Conservation (phyloP, 75 land plant species). For the Pseudotsuga menziesii region DNA sequence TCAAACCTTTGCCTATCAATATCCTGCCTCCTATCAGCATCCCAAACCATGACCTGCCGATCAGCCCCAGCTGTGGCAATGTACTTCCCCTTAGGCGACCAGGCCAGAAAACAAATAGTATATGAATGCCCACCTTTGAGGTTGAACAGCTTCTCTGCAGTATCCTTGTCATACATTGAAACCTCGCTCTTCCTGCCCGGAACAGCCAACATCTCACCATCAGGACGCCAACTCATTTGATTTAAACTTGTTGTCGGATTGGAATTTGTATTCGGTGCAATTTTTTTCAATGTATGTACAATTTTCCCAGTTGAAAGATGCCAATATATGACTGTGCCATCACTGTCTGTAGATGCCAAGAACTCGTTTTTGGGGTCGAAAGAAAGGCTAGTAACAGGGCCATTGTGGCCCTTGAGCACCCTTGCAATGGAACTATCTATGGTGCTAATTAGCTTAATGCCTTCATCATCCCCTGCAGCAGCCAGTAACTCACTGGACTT, state of each 20-base stretch:
- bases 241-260: conserved; percentile 43
- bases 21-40: conserved; percentile 67
- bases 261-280: conserved; percentile 54
- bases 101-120: conserved; percentile 53
- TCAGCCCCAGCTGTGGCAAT: conserved; percentile 74
- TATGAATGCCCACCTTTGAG: conserved; percentile 71
- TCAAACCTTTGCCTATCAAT: conserved; percentile 75
- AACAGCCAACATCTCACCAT: conserved; percentile 70
- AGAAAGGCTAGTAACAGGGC: conserved; percentile 54
- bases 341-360: conserved; percentile 66
- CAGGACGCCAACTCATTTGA: conserved; percentile 73
- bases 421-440: conserved; percentile 70
- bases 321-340: conserved; percentile 75
- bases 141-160: conserved; percentile 66
- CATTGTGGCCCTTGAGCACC: conserved; percentile 77
- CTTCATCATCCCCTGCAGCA: conserved; percentile 90
- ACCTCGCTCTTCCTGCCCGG: conserved; percentile 76
- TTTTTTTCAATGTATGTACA: conserved; percentile 43
- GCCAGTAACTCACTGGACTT: conserved; percentile 65
- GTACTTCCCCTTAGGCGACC: conserved; percentile 93
- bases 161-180: conserved; percentile 83
- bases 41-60: conserved; percentile 73
- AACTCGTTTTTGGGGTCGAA: conserved; percentile 83
- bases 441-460: conserved; percentile 72
- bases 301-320: conserved; percentile 57